Evolutionary conservation across 805 yeast species (phyloP), one percentile per base, ranked within the genome.

Genomic region (Candida peoriensis): DNA sequence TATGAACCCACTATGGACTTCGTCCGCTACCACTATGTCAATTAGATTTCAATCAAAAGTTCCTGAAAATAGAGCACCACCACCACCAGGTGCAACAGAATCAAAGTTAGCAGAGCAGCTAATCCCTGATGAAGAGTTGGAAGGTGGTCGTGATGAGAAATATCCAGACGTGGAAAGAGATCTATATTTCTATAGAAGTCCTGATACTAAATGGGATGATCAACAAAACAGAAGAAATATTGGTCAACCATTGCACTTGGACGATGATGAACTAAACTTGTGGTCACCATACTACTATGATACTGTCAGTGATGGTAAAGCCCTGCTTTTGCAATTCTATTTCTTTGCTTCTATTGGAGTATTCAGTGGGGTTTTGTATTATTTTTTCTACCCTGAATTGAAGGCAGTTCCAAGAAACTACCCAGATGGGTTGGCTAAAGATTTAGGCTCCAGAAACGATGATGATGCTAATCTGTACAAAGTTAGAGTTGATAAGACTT

Each of bases 271-370:
- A 58, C 68, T 78, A 52, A 89, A 85, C 58, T 71, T 83, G 69
- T 85, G 95, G 95, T 74, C 95, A 8, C 93, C 95, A 10, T 94
- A 85, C 52, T 72, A 78, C 52, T 76, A 68, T 56, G 76, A 78
- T 47, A 57, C 66, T 24, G 81, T 77, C 22, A 63, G 72, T 25
- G 81, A 82, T 58, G 54, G 59, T 30, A 70, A 74, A 21, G 94
- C 95, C 1, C 57, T 77, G 34, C 68, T 60, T 47, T 75, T 75
- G 57, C 72, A 78, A 43, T 62, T 61, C n/a, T 52, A 64, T 7
- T 81, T 81, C 59, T 73, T 81, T 49, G 77, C 70, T n/a, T 54
- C 54, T 6, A 44, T 73, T 33, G 68, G 59, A 5, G 52, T 56
- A 1, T 64, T 70, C 50, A 63, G 64, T 16, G 61, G 60, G 11